These are phyloP conservation scores for Thraustotheca clavata DNA, from an alignment of 352 stramenopile genomes.

Conservation along the genomic window DNA sequence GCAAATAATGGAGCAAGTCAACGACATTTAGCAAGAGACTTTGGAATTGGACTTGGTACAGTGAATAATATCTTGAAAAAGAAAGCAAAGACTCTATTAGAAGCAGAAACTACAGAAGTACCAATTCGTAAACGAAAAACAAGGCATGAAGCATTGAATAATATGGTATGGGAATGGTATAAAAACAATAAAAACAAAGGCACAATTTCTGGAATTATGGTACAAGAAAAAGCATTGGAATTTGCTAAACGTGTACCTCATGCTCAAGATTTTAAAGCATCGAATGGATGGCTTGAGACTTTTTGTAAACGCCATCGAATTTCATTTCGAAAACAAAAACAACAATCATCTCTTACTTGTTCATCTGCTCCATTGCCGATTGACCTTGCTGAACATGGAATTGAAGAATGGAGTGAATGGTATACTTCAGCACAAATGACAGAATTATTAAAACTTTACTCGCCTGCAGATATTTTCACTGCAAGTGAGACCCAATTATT, in stretches of 20 bases:
- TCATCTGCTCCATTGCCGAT: not conserved
- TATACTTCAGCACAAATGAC: conserved; percentile 4
- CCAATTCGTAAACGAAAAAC: conserved; percentile 8
- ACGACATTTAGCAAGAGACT: conserved; percentile 9
- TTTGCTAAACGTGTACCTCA: conserved; percentile 14
- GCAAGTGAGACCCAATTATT: conserved; percentile 15
- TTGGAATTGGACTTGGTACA: conserved; percentile 19
- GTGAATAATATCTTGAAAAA: conserved; percentile 22
- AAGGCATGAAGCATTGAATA: conserved; percentile 7
- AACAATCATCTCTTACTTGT: not conserved
- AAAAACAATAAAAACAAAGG: not conserved
- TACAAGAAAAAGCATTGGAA: conserved; percentile 20
- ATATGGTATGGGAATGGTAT: conserved; percentile 21
- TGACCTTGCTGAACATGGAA: not conserved
- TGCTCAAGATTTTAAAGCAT: conserved; percentile 16
- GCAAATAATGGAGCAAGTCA: conserved; percentile 12
- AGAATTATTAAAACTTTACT: conserved; percentile 3
- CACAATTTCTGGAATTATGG: not conserved
- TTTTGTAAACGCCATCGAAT: conserved; percentile 22
- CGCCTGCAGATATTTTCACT: conserved; percentile 11
- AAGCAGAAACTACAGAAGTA: not conserved
- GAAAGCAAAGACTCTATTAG: conserved; percentile 11
- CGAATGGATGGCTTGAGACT: conserved; percentile 22
- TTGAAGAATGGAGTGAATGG: conserved; percentile 18
- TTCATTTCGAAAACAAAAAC: conserved; percentile 17